Conservation (phyloP, 1,284 basidiomycete genomes). For the Cryptococcus neoformans region DNA sequence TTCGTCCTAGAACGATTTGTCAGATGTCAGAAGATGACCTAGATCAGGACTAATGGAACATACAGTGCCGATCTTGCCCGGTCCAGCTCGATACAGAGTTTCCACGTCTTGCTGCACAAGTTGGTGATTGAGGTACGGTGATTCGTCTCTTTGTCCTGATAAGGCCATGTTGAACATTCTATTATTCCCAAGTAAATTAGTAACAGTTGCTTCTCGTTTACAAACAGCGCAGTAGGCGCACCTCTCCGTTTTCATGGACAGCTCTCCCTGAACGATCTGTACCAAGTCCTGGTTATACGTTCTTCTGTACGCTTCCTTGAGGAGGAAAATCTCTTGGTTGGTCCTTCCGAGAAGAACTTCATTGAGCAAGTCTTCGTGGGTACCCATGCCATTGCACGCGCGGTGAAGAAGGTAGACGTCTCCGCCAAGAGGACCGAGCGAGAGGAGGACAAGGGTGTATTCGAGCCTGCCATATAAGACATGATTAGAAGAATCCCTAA, state of each 20-base stretch:
- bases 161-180: conserved; percentile 50
- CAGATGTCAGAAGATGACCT: neutral
- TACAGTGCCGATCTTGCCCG: conserved; percentile 49
- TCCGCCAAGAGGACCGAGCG: conserved; percentile 46
- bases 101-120: conserved; percentile 48
- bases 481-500: conserved; percentile 1
- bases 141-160: conserved; percentile 46
- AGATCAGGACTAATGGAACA: conserved; percentile 9
- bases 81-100: conserved; percentile 44
- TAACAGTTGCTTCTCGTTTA: too few species aligned
- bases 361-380: conserved; percentile 49
- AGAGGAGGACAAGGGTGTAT: conserved; percentile 44
- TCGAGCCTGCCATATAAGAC: conserved; percentile 34
- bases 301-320: conserved; percentile 47
- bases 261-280: conserved; percentile 42
- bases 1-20: conserved; percentile 35
- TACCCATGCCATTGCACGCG: conserved; percentile 47
- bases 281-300: conserved; percentile 44
- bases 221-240: conserved; percentile 3
- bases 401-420: conserved; percentile 45
- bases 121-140: conserved; percentile 42
- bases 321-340: conserved; percentile 49
- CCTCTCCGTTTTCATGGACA: conserved; percentile 51
- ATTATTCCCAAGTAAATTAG: neutral
- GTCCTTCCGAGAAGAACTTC: conserved; percentile 46